Evolutionary conservation across 2,329 filamentous ascomycete genomes (phyloP), one percentile per base, ranked within the genome.

Genomic region (Cladosporium sp.): DNA sequence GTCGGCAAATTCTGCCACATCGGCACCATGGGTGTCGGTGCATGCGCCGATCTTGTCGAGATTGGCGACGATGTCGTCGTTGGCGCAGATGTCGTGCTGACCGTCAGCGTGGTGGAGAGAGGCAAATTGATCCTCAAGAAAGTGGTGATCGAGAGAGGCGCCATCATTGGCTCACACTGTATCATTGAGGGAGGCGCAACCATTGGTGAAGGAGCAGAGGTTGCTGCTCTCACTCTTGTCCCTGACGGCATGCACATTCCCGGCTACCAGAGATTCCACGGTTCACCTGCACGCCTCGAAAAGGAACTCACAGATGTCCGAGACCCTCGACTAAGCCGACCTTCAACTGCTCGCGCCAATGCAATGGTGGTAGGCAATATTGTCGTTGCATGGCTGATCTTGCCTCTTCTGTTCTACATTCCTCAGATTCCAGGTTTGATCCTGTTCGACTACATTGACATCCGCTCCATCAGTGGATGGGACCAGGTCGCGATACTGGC

Each of bases 41-140:
- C 64, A 37, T 57, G 57, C 24, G 53, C 57, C n/a, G 64, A 66
- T 53, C 59, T 66, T 1, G 57, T 66, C 6, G 62, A 65, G 32
- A 66, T 66, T 24, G 64, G 63, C 9, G 60, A 65, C 45, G 64
- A 66, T 47, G 64, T 66, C 7, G 58, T 65, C 10, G 25, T 66
- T 25, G 64, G 64, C 20, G 49, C 60, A 3, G 64, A 66, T 49
- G 62, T 64, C 10, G 55, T 57, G 7, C 45, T 66, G 0, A 58
- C 55, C 4, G 60, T 63, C 58, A 64, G 63, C 40, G 13, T 64
- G 5, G 58, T 66, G 3, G 64, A 66, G 24, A 40, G 64, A 54
- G 64, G 64, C 6, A 56, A 59, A 44, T 58, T 66, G 34, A 55
- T 66, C 32, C 58, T 66, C 13, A 65, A 63, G 58, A 64, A 60